Percentiles rank a stretch among this genome's conserved stretches.
Conservation (phyloP, 2,329 filamentous ascomycete species). For the Aspergillus spinulosporus region DNA sequence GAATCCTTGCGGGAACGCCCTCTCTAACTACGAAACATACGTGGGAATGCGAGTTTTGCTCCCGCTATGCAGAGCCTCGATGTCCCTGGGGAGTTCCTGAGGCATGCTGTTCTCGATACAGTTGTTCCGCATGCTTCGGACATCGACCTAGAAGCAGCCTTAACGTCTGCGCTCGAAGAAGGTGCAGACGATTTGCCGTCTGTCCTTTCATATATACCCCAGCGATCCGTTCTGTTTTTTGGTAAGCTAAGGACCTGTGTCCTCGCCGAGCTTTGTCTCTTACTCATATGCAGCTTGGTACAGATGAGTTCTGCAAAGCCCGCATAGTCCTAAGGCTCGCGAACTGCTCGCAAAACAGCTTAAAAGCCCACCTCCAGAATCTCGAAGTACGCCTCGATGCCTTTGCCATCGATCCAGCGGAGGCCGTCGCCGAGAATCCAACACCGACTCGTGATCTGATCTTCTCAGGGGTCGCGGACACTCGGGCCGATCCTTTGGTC, state of each 20-base stretch:
- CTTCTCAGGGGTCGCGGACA: slow-evolving; percentile 41
- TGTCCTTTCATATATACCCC: slow-evolving; percentile 50
- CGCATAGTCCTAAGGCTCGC: slow-evolving; percentile 55
- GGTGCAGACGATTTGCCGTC: slow-evolving; percentile 46
- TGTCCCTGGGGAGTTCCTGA: slow-evolving; percentile 43
- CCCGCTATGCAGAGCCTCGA: slow-evolving; percentile 38
- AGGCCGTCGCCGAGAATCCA: slow-evolving; percentile 44
- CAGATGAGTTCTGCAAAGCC: slow-evolving; percentile 57
- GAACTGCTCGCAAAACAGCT: slow-evolving; percentile 48
- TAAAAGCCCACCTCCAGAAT: slow-evolving; percentile 52
- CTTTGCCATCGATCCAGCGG: slow-evolving; percentile 43
- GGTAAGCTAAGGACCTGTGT: slow-evolving; percentile 36
- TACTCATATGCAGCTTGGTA: slow-evolving; percentile 49
- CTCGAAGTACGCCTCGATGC: slow-evolving; percentile 55
- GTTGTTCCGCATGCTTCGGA: slow-evolving; percentile 46
- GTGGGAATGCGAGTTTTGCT: slow-evolving; percentile 27
- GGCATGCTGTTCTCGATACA: slow-evolving; percentile 45
- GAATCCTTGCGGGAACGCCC: neutral
- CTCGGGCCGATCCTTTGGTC: slow-evolving; percentile 46
- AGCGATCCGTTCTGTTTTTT: slow-evolving; percentile 55
- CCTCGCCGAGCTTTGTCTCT: slow-evolving; percentile 35
- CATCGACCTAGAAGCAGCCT: slow-evolving; percentile 41
- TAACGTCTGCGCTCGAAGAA: slow-evolving; percentile 48
- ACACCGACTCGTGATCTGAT: slow-evolving; percentile 44
- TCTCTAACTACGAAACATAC: slow-evolving; percentile 1